Conservation (phyloP, 2,329 filamentous ascomycete genomes). For the Aspergillus brunneoviolaceus region DNA sequence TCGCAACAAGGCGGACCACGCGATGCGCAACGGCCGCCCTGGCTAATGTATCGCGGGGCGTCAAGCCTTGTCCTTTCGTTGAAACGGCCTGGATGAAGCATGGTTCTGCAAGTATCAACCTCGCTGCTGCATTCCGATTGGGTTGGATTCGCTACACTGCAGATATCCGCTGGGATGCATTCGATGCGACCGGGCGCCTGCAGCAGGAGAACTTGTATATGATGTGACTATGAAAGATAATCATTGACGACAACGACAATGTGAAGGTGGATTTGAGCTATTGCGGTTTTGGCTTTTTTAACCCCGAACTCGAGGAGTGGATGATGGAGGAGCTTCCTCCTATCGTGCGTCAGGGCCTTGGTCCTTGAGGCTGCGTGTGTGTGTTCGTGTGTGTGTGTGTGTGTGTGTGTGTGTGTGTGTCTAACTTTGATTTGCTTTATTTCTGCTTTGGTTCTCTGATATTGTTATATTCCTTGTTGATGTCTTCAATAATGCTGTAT, state of each 20-base stretch:
- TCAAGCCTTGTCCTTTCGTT: conserved; percentile 5
- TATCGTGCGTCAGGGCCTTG: neutral
- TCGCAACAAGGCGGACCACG: conserved; percentile 37
- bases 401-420: conserved; percentile 12
- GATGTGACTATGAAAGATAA: conserved; percentile 17
- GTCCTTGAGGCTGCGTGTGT: conserved; percentile 3
- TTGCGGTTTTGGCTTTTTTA: neutral
- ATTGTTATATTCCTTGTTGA: conserved; percentile 23
- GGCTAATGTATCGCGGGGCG: conserved; percentile 10
- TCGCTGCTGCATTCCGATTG: conserved; percentile 2
- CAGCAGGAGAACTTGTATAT: conserved; percentile 13
- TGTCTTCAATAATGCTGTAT: conserved; percentile 36
- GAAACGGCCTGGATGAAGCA: neutral
- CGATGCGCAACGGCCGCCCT: conserved; percentile 39
- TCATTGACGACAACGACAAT: conserved; percentile 13
- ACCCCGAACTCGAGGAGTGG: neutral
- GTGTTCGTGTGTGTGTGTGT: conserved; percentile 13
- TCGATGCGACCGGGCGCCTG: neutral
- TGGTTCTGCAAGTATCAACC: conserved; percentile 1
- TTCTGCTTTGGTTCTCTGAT: conserved; percentile 10
- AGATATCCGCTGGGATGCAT: conserved; percentile 3
- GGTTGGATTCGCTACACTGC: neutral
- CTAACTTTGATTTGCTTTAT: conserved; percentile 15
- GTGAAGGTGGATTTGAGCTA: conserved; percentile 1
- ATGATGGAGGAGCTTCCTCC: neutral